Evolutionary conservation across 2,329 filamentous ascomycete genomes (phyloP).

Genomic region (Reticulascus tulasneorum): DNA sequence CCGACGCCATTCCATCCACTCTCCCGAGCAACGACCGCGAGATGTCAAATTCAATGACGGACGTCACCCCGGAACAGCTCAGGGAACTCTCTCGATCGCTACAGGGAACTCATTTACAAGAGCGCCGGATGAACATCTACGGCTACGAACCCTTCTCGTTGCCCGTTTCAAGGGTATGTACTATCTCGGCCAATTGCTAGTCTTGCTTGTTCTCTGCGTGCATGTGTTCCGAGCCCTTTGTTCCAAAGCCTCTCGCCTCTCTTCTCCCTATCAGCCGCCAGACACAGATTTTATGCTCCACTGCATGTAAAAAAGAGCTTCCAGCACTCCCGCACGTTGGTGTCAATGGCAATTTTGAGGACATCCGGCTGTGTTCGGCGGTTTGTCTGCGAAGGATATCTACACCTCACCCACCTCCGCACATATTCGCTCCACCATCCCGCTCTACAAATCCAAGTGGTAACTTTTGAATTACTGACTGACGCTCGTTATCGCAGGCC

Average conservation of each 20-base stretch:
- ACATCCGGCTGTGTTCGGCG: no score
- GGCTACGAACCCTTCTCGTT: constrained; percentile 89
- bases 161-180: constrained; percentile 74
- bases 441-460: no score
- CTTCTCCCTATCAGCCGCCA: constrained; percentile 2
- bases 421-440: no score
- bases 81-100: constrained; percentile 68
- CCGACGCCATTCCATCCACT: constrained; percentile 39
- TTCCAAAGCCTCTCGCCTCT: constrained; percentile 12
- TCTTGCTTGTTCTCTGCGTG: constrained; percentile 9
- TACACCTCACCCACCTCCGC: no score
- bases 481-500: constrained; percentile 39
- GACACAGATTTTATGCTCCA: constrained; percentile 6
- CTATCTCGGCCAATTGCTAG: constrained; percentile 1
- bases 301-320: no score
- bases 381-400: no score
- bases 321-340: no score
- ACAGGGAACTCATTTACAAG: constrained; percentile 72
- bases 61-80: constrained; percentile 58
- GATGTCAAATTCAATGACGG: constrained; percentile 17
- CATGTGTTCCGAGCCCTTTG: constrained; percentile 2
- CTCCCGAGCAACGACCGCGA: constrained; percentile 20
- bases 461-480: constrained; percentile 15
- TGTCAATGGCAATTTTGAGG: constrained; percentile 7
- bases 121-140: constrained; percentile 78